Conservation (phyloP, 768 basidiomycete genomes). For the Tulasnella sp. region DNA sequence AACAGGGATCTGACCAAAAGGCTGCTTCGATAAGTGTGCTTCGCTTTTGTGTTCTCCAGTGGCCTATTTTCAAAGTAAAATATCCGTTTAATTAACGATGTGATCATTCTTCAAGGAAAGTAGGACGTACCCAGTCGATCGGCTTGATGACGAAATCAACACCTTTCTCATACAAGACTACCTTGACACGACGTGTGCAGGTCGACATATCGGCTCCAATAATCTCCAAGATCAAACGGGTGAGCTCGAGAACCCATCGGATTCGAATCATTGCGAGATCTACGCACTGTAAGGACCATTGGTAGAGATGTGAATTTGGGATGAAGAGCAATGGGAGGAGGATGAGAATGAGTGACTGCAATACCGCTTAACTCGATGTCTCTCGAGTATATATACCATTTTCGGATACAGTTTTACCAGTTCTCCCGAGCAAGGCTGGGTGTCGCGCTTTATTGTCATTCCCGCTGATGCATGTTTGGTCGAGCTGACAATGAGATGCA, state of each 20-base stretch:
- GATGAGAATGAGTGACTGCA: not conserved
- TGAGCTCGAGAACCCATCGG: not conserved
- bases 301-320: no score
- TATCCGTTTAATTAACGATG: not conserved
- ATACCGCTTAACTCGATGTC: not conserved
- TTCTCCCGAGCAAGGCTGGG: no score
- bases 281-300: not conserved
- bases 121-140: conserved; percentile 25
- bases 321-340: not conserved
- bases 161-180: conserved; percentile 24
- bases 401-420: not conserved
- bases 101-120: not conserved
- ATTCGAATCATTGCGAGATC: no score
- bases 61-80: not conserved
- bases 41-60: not conserved
- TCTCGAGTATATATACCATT: not conserved
- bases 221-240: not conserved
- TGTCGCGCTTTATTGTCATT: not conserved
- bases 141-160: conserved; percentile 42
- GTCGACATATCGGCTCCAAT: not conserved
- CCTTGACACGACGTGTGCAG: not conserved
- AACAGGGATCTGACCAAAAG: conserved; percentile 53
- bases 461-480: not conserved
- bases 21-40: conserved; percentile 38
- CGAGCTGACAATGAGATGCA: not conserved